These are phyloP conservation scores for Botrytis galanthina DNA, from an alignment of 2,329 filamentous ascomycete species.

Conservation along the genomic window DNA sequence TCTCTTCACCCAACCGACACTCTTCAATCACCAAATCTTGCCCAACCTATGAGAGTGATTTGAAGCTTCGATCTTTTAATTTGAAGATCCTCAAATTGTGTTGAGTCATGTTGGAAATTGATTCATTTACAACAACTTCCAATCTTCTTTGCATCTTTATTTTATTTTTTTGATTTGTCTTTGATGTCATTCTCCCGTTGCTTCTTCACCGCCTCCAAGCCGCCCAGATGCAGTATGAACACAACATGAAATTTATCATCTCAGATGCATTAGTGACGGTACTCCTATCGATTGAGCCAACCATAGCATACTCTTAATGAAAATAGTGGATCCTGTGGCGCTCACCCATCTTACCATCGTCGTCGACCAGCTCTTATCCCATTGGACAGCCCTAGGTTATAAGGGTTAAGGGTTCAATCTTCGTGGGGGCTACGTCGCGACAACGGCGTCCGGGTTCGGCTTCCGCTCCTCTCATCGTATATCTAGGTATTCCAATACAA, in stretches of 20 bases:
- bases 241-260: neutral
- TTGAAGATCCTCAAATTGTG: neutral
- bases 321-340: neutral
- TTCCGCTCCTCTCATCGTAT: neutral
- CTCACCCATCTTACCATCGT: slow-evolving; percentile 1
- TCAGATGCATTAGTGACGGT: slow-evolving; percentile 1
- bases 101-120: neutral
- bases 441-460: neutral
- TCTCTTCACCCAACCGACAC: neutral
- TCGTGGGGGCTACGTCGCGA: neutral
- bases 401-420: neutral
- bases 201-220: slow-evolving; percentile 14
- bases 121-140: neutral
- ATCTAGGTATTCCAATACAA: neutral
- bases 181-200: neutral
- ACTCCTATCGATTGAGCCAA: neutral
- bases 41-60: neutral
- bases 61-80: neutral
- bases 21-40: neutral
- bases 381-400: neutral
- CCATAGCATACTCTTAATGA: neutral
- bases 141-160: neutral
- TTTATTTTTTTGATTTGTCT: neutral
- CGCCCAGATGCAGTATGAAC: neutral
- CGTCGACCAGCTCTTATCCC: neutral